Base-by-base conservation (phyloP, 768 basidiomycete species). In the Ramaria sp. region DNA sequence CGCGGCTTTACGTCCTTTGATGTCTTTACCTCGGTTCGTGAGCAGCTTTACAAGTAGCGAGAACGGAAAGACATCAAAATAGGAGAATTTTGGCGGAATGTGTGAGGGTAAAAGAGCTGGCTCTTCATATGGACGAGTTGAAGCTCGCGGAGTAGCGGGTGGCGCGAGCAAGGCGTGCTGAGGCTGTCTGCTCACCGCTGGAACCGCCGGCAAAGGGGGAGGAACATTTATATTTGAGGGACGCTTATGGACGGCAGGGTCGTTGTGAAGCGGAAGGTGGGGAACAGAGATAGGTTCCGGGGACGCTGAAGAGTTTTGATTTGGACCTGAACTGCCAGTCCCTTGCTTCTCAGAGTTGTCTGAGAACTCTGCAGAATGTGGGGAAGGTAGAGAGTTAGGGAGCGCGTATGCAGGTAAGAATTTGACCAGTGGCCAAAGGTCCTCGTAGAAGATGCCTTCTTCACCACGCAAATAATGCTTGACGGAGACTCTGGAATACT, bases 51-150 rank as follows among this genome's bases (percentile, higher is more conserved):
- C 74, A 24, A 82, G 60, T 5, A 84, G 65, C 28, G 84, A 83
- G 65, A 86, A 82, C 16, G 84, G 83, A 67, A 83, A 85, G 7
- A 85, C 57, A 61, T 85, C 83, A 55, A 83, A 77, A 36, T 81
- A 34, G 51, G 75, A 70, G 59, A 77, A 81, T 62, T 74, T 75
- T 1, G 83, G 82, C 3, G 84, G 82, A 64, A 73, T 71, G 42
- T 66, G 66, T 3, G 78, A 73, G 3, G 84, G 82, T 13, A 77
- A 62, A 24, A 84, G 67, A 56, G 69, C 70, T 20, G 59, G 62
- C 52, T 80, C 79, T 16, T 77, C 77, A 56, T 9, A 72, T 60
- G 44, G 47, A 25, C 53, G 55, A 22, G 39, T 43, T 30, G 44
- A 47, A 32, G n/a, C 45, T 36, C 28, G 36, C 44, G 49, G 51